Conservation (phyloP, 257 asterid genomes). For the Solanum arcanum region DNA sequence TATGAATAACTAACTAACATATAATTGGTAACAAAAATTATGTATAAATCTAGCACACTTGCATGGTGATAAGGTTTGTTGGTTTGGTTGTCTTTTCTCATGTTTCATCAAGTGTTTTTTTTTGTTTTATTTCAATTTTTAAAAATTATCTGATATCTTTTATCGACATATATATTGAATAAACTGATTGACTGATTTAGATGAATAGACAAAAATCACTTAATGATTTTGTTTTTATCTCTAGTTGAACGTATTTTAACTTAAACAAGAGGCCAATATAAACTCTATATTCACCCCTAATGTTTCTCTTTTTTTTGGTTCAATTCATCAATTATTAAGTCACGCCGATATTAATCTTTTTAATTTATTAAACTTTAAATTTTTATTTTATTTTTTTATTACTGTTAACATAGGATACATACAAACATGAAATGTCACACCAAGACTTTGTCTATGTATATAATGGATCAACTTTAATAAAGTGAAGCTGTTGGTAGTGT, state of each 20-base stretch:
- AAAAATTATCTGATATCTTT: neutral
- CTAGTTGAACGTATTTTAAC: neutral
- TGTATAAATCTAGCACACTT: neutral
- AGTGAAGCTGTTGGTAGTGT: conserved; percentile 2
- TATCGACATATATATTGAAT: neutral
- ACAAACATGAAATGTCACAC: conserved; percentile 8
- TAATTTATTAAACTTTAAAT: neutral
- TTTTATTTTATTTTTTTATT: neutral
- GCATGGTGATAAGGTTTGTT: neutral
- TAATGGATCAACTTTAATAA: conserved; percentile 5
- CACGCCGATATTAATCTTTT: neutral
- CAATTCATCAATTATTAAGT: neutral
- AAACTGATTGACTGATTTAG: neutral
- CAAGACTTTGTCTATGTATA: conserved; percentile 1
- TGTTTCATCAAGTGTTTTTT: neutral
- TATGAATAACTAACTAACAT: neutral
- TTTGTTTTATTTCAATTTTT: neutral
- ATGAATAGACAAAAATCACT: neutral
- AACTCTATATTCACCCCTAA: neutral
- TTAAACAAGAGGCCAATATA: neutral
- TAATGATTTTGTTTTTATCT: neutral
- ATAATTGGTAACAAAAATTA: neutral
- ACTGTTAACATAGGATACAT: neutral
- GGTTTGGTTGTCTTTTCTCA: neutral
- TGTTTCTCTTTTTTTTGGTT: neutral